Conservation (phyloP, 1,139 yeast species). For the Magnusiomyces sp. region DNA sequence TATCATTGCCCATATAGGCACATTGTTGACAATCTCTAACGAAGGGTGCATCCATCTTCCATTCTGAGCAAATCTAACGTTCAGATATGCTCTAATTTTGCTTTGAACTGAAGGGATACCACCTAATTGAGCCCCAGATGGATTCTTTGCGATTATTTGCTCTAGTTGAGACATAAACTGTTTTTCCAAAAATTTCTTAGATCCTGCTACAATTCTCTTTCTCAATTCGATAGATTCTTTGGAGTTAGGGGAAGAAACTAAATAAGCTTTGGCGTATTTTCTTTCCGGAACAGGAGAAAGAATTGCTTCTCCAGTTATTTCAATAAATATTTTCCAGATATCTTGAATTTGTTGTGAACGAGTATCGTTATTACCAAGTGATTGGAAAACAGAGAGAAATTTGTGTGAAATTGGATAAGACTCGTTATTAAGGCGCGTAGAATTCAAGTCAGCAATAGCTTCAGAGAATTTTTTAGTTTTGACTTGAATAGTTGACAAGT, state of each 20-base stretch:
- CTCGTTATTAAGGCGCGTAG: constrained; percentile 47
- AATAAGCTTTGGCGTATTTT: constrained; percentile 35
- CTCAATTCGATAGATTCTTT: constrained; percentile 35
- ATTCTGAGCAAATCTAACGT: constrained; percentile 32
- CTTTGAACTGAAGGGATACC: constrained; percentile 65
- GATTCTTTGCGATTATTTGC: constrained; percentile 55
- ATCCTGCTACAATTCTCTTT: constrained; percentile 45
- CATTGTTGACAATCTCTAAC: constrained; percentile 61
- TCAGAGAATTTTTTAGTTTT: constrained; percentile 53
- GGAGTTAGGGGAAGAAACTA: constrained; percentile 18
- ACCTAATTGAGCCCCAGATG: constrained; percentile 44
- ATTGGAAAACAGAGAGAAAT: constrained; percentile 40
- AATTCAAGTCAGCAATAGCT: constrained; percentile 61
- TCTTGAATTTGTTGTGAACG: constrained; percentile 34
- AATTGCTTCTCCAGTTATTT: constrained; percentile 26
- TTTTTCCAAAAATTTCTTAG: constrained; percentile 55
- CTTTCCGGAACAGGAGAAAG: constrained; percentile 37
- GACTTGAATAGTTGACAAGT: background rate
- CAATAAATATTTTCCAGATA: constrained; percentile 30
- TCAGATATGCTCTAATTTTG: constrained; percentile 62
- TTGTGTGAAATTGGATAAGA: constrained; percentile 45
- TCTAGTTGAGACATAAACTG: constrained; percentile 76
- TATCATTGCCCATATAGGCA: constrained; percentile 87
- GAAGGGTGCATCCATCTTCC: constrained; percentile 45
- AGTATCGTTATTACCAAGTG: constrained; percentile 24